Evolutionary conservation across 2,329 filamentous ascomycete genomes (phyloP).

Genomic region (Macrophomina phaseolina): DNA sequence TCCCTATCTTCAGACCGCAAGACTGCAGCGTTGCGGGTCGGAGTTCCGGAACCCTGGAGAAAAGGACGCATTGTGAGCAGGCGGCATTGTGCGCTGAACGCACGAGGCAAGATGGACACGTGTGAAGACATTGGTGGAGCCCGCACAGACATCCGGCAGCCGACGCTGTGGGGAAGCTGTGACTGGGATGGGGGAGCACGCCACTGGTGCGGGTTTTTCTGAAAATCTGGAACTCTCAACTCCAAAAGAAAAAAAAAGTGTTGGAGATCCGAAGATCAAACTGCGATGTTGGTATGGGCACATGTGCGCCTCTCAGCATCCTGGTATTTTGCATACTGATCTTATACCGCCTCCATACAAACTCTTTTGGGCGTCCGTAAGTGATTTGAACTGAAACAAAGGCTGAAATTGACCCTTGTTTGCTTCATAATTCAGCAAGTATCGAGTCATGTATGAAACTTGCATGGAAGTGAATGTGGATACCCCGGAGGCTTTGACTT

Average conservation of each 20-base stretch:
- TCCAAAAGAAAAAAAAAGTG: not conserved
- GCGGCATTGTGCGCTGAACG: slow-evolving; percentile 16
- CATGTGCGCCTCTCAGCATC: no score
- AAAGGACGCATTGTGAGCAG: slow-evolving; percentile 16
- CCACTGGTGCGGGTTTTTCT: not conserved
- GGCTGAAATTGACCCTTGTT: not conserved
- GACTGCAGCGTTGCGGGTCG: slow-evolving; percentile 10
- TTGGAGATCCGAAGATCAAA: slow-evolving; percentile 11
- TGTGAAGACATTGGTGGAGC: slow-evolving; percentile 20
- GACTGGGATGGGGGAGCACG: not conserved
- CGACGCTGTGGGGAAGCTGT: slow-evolving; percentile 15
- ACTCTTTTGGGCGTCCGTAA: not conserved
- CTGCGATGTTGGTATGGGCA: not conserved
- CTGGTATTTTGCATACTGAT: not conserved
- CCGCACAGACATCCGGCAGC: slow-evolving; percentile 24
- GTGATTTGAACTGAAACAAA: not conserved
- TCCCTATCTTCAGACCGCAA: slow-evolving; percentile 23
- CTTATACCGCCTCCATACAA: not conserved
- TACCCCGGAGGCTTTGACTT: not conserved
- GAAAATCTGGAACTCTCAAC: not conserved
- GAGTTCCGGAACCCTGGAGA: not conserved
- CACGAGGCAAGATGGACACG: slow-evolving; percentile 20
- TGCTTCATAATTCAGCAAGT: not conserved
- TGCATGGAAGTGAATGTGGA: not conserved
- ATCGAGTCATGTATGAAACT: not conserved